These are phyloP conservation scores for Paracamarosporium sp. DNA, from an alignment of 2,329 filamentous ascomycete genomes.

Conservation along the genomic window DNA sequence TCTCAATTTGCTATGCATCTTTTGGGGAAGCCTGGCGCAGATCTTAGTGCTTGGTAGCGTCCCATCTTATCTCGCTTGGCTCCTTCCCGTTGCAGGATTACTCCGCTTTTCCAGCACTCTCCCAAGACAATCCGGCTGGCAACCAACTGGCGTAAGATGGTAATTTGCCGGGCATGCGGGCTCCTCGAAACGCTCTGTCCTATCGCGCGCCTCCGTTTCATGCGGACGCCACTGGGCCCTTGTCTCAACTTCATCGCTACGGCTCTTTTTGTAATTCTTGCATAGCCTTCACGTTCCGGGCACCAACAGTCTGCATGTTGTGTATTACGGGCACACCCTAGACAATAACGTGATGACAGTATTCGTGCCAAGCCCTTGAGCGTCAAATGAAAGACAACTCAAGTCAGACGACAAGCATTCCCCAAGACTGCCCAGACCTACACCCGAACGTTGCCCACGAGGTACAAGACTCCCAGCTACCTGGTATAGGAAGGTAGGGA, in stretches of 20 bases:
- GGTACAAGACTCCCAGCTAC: conserved; percentile 5
- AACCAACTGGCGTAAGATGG: not conserved
- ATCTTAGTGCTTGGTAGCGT: conserved; percentile 3
- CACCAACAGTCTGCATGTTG: not conserved
- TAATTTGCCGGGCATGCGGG: not conserved
- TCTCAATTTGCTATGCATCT: not conserved
- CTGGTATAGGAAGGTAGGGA: conserved; percentile 43
- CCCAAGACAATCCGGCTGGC: conserved; percentile 3
- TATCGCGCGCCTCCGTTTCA: not conserved
- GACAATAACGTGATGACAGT: conserved; percentile 1
- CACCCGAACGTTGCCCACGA: not conserved
- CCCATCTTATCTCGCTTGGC: conserved; percentile 6
- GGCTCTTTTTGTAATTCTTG: not conserved
- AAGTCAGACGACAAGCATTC: conserved; percentile 6
- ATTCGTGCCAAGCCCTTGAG: not conserved
- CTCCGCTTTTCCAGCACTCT: not conserved
- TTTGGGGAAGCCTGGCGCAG: not conserved
- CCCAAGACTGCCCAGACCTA: conserved; percentile 10
- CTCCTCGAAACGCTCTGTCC: not conserved
- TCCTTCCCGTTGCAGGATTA: conserved; percentile 9
- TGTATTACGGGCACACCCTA: not conserved
- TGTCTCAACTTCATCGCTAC: not conserved
- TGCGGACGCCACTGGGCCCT: not conserved
- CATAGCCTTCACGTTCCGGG: not conserved
- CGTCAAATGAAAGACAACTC: not conserved